Evolutionary conservation across 495 filamentous ascomycete genomes (phyloP).

Genomic region (Penicillium simplicissimum): DNA sequence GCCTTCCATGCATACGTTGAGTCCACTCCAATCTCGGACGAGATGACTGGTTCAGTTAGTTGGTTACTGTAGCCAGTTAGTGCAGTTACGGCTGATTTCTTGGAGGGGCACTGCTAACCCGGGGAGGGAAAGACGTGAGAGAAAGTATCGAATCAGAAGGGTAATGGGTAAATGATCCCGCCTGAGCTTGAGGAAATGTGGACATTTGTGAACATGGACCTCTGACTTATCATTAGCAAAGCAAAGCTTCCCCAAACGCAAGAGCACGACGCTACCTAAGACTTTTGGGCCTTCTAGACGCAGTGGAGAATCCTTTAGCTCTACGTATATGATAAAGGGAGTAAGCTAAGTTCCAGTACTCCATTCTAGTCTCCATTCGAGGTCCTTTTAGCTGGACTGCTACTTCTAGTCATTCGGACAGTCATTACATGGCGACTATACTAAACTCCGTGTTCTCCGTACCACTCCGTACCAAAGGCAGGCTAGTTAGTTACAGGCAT

Average conservation of each 20-base stretch:
- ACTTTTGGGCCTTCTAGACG: slow-evolving; percentile 2
- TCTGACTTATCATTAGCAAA: background rate
- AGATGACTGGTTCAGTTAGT: slow-evolving; percentile 11
- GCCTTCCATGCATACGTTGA: slow-evolving; percentile 33
- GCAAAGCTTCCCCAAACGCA: background rate
- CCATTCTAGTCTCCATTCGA: background rate
- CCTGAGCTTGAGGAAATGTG: slow-evolving; percentile 1
- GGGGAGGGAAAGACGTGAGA: background rate
- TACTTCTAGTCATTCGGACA: background rate
- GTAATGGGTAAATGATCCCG: background rate
- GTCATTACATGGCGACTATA: background rate
- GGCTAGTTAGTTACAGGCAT: background rate
- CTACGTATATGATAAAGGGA: background rate
- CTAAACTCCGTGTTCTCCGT: slow-evolving; percentile 1
- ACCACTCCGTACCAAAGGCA: background rate
- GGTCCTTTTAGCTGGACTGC: background rate
- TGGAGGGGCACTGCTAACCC: background rate
- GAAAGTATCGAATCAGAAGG: background rate
- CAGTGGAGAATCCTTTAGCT: background rate
- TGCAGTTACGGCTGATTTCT: background rate
- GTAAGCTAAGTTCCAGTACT: background rate
- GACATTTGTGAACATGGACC: background rate
- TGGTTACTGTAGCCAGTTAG: slow-evolving; percentile 10
- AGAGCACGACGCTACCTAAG: background rate
- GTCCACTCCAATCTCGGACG: slow-evolving; percentile 5